phyloP scores from a whole-genome alignment of 495 filamentous ascomycete species.

The Aspergillus incahuasiensis region DNA sequence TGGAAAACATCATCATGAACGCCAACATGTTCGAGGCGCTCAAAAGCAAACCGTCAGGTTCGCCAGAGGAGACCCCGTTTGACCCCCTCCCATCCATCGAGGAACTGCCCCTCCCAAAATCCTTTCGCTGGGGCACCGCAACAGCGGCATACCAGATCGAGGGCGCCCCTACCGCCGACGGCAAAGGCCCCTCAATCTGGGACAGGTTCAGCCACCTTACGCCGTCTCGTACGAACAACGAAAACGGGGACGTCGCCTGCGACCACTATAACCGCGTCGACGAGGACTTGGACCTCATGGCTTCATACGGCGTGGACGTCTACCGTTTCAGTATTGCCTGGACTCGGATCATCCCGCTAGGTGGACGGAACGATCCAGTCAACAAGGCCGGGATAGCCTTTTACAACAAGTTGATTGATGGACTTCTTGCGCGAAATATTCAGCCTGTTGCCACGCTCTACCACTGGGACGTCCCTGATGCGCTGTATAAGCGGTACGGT shows the following conservation, averaged over 20 bases:
- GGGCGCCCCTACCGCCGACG: constrained; percentile 57
- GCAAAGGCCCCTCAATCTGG: constrained; percentile 65
- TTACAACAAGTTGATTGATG: constrained; percentile 39
- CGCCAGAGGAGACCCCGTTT: neutral
- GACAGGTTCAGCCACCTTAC: constrained; percentile 65
- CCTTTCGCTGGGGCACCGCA: constrained; percentile 73
- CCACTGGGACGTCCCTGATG: constrained; percentile 46
- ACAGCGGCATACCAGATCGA: constrained; percentile 75
- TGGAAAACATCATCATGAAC: neutral
- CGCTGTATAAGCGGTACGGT: constrained; percentile 38
- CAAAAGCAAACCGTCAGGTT: neutral
- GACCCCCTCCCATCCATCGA: neutral
- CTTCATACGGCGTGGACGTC: constrained; percentile 51
- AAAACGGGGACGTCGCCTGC: constrained; percentile 59
- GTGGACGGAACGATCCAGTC: constrained; percentile 26
- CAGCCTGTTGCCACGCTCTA: constrained; percentile 42
- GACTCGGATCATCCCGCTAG: constrained; percentile 59
- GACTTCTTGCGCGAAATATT: constrained; percentile 33
- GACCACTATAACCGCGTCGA: constrained; percentile 63
- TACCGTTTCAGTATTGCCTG: constrained; percentile 71
- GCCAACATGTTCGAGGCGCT: constrained; percentile 7
- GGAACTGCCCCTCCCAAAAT: constrained; percentile 45
- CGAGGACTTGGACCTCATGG: constrained; percentile 63
- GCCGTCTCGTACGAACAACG: constrained; percentile 50
- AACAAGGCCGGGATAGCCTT: constrained; percentile 38